Evolutionary conservation across 2,329 filamentous ascomycete genomes (phyloP).

Genomic region (Trichoderma simmonsii): DNA sequence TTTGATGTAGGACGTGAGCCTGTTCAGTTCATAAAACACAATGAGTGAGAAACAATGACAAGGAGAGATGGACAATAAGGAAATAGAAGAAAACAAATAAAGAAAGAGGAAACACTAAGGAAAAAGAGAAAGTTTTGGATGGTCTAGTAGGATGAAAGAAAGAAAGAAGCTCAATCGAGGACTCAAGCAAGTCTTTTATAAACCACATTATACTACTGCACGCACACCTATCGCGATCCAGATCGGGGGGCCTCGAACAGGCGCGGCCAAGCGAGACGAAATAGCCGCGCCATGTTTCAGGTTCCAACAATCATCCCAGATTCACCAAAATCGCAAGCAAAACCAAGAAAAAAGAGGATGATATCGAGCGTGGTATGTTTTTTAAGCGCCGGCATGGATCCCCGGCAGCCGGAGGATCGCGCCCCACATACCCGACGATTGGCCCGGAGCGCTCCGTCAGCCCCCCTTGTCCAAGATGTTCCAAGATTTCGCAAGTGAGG

Average conservation of each 20-base stretch:
- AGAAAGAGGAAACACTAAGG: not conserved
- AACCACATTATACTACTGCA: not conserved
- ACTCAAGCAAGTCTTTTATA: not conserved
- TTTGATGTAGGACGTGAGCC: not conserved
- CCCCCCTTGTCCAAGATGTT: not conserved
- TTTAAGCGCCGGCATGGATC: conserved; percentile 13
- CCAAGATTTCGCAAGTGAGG: not conserved
- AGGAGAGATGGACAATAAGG: conserved; percentile 2
- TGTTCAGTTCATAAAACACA: not conserved
- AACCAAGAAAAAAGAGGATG: not conserved
- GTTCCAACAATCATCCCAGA: not conserved
- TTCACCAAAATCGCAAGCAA: not conserved
- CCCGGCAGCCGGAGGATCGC: conserved; percentile 11
- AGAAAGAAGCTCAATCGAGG: not conserved
- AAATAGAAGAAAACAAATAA: not conserved
- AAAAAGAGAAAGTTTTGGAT: not conserved
- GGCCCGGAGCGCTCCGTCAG: conserved; percentile 4
- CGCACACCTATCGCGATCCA: not conserved
- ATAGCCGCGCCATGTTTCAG: conserved; percentile 2
- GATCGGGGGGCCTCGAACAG: not conserved
- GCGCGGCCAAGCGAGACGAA: not conserved
- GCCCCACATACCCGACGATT: conserved; percentile 18
- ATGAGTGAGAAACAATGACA: not conserved
- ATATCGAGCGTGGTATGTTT: not conserved
- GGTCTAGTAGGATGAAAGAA: not conserved